These are phyloP conservation scores for Penicillium sp. DNA, from an alignment of 2,329 filamentous ascomycete genomes.

Conservation along the genomic window DNA sequence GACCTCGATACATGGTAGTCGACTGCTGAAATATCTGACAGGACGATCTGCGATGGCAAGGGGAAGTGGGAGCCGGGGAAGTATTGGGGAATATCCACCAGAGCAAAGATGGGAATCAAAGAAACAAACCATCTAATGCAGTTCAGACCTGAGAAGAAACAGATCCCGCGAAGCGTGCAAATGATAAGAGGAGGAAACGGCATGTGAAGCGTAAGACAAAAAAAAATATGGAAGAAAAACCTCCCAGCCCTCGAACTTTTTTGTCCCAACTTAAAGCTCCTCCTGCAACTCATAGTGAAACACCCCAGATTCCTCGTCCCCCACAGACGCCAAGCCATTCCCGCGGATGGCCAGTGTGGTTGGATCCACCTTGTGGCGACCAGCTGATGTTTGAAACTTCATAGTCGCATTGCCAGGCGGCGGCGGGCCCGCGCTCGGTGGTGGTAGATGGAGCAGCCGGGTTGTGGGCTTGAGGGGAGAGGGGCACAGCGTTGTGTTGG, in stretches of 20 bases:
- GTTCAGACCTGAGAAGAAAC: conserved; percentile 7
- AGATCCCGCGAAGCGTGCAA: conserved; percentile 5
- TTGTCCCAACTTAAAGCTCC: too few relatives aligned
- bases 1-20: too few relatives aligned
- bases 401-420: conserved; percentile 47
- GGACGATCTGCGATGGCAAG: too few relatives aligned
- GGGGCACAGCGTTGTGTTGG: conserved; percentile 51
- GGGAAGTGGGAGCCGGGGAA: too few relatives aligned
- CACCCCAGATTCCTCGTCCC: conserved; percentile 47
- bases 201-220: conserved; percentile 4
- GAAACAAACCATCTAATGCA: conserved; percentile 24
- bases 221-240: conserved; percentile 10
- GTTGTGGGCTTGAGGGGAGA: conserved; percentile 34
- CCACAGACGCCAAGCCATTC: conserved; percentile 48
- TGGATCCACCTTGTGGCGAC: conserved; percentile 44
- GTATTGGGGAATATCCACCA: not conserved
- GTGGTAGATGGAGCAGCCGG: conserved; percentile 31
- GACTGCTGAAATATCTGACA: too few relatives aligned
- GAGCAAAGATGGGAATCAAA: conserved; percentile 9
- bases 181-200: conserved; percentile 8
- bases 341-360: conserved; percentile 31
- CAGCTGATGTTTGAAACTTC: conserved; percentile 50
- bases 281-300: conserved; percentile 33
- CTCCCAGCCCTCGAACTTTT: conserved; percentile 9
- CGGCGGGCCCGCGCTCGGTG: conserved; percentile 45